phyloP scores from a whole-genome alignment of 257 asterid species.

The Solanum etuberosum region DNA sequence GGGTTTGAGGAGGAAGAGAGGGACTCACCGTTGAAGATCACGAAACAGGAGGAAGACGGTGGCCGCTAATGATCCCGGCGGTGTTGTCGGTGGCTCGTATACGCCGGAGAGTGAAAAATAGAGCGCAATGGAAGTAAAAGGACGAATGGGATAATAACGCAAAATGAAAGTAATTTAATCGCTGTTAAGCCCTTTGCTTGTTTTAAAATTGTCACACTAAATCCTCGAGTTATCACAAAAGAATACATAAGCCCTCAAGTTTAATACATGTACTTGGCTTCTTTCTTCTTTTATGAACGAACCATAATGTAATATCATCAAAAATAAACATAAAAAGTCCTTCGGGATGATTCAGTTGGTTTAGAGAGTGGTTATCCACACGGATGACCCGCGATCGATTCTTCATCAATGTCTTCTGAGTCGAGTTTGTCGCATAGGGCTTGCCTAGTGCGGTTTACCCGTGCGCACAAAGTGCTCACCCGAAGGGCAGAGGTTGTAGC shows the following conservation, averaged over 20 bases:
- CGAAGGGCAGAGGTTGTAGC: no score
- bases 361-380: no score
- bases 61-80: background rate
- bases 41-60: background rate
- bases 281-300: background rate
- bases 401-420: no score
- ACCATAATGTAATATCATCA: background rate
- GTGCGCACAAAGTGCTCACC: no score
- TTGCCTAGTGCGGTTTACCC: no score
- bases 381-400: no score
- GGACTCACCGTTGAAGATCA: background rate
- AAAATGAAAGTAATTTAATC: background rate
- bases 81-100: background rate
- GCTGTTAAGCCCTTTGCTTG: background rate
- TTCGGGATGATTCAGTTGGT: no score
- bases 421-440: no score
- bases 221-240: background rate
- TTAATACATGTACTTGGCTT: background rate
- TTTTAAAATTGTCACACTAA: background rate
- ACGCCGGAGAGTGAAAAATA: background rate
- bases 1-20: background rate
- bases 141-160: background rate
- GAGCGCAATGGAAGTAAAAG: background rate
- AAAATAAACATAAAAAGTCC: background rate
- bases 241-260: background rate